Percentiles rank a stretch among this genome's conserved stretches.
Evolutionary conservation across 768 basidiomycete species (phyloP).

Genomic region (Russula olivacea): DNA sequence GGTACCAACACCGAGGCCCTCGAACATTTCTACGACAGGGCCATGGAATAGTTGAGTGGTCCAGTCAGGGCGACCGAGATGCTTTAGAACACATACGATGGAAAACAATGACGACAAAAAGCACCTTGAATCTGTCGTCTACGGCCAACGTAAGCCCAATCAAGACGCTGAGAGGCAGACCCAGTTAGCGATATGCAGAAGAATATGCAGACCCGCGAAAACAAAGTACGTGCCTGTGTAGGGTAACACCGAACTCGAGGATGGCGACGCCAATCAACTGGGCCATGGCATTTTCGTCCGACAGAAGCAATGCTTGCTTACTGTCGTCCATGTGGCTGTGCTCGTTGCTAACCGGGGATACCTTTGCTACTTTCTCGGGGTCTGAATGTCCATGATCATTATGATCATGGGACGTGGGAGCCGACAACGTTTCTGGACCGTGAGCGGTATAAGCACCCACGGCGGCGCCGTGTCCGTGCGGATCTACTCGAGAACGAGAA

Average conservation of each 20-base stretch:
- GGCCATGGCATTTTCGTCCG: constrained; percentile 36
- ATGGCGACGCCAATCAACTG: constrained; percentile 87
- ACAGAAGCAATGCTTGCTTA: constrained; percentile 32
- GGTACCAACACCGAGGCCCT: constrained; percentile 89
- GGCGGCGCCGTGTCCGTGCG: constrained; percentile 56
- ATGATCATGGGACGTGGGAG: background rate
- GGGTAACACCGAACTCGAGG: constrained; percentile 86
- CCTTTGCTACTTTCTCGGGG: constrained; percentile 6
- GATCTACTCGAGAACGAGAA: constrained; percentile 38
- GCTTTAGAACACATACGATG: constrained; percentile 61
- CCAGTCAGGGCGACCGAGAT: background rate
- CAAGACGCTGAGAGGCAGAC: constrained; percentile 46
- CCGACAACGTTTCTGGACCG: constrained; percentile 48
- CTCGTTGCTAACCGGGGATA: constrained; percentile 24
- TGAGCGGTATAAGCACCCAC: constrained; percentile 54
- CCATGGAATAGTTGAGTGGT: background rate
- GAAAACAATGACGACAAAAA: constrained; percentile 88
- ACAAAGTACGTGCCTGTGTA: constrained; percentile 58
- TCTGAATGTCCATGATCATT: background rate
- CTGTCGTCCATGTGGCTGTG: constrained; percentile 28
- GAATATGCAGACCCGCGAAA: background rate
- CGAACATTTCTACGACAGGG: constrained; percentile 70
- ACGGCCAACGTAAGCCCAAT: constrained; percentile 93
- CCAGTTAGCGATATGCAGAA: background rate
- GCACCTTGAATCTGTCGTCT: constrained; percentile 66